These are phyloP conservation scores for Nemania abortiva DNA, from an alignment of 2,329 filamentous ascomycete species.

Conservation along the genomic window DNA sequence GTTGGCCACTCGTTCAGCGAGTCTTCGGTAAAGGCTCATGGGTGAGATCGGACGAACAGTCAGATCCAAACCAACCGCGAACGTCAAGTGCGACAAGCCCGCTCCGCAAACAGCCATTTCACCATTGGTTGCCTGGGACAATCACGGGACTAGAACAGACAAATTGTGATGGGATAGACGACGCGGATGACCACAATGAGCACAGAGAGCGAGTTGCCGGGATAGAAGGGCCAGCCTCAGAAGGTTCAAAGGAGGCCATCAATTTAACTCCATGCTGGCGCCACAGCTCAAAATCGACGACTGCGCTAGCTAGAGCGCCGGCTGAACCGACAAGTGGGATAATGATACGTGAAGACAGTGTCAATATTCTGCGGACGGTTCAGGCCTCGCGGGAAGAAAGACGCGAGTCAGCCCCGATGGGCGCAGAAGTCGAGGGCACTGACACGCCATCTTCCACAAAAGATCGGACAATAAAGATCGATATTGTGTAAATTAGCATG, in stretches of 20 bases:
- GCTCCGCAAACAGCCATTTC: neutral
- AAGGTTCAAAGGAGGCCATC: neutral
- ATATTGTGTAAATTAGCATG: neutral
- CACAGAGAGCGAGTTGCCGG: neutral
- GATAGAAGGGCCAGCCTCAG: neutral
- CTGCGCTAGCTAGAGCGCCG: neutral
- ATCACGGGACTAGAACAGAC: neutral
- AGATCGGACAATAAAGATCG: neutral
- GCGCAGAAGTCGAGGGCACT: conserved; percentile 9
- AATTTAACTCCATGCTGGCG: neutral
- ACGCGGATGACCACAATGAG: neutral
- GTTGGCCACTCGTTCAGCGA: neutral
- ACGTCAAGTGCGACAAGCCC: neutral
- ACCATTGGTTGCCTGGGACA: neutral
- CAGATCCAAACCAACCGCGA: neutral
- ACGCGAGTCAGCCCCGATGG: neutral
- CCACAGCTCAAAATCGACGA: neutral
- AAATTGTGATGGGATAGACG: neutral
- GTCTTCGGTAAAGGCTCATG: neutral
- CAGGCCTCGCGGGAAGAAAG: neutral
- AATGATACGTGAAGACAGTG: neutral
- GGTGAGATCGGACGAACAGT: neutral
- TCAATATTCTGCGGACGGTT: neutral
- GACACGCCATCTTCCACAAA: neutral
- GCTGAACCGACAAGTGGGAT: neutral